A percentile compares a stretch with the other conserved stretches of the same genome.
These are phyloP conservation scores for Ascochyta fabae DNA, from an alignment of 2,329 filamentous ascomycete species.

Conservation along the genomic window DNA sequence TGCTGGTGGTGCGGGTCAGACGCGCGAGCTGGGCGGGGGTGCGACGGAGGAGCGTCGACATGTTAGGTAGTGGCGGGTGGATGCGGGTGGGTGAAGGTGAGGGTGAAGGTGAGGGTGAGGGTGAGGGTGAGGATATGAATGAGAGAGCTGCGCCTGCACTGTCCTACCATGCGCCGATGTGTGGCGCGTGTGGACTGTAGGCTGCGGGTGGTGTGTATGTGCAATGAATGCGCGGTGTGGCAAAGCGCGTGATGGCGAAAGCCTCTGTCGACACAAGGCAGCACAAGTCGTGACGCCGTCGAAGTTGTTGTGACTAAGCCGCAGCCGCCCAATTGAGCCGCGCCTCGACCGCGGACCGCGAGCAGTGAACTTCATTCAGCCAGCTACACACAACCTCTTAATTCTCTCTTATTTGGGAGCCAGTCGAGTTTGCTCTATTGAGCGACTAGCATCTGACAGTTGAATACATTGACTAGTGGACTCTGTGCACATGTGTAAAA, in stretches of 20 bases:
- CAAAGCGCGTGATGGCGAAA: constrained; percentile 17
- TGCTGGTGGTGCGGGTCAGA: constrained; percentile 64
- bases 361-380: not conserved
- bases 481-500: no score
- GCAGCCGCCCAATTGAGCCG: not conserved
- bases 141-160: not conserved
- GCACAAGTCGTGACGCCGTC: constrained; percentile 14
- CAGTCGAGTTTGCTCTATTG: no score
- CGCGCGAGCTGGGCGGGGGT: constrained; percentile 68
- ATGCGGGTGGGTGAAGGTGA: constrained; percentile 16
- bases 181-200: not conserved
- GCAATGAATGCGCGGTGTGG: constrained; percentile 10
- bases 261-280: constrained; percentile 10
- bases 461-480: no score
- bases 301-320: constrained; percentile 10
- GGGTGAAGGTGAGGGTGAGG: constrained; percentile 8
- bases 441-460: no score
- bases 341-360: constrained; percentile 2
- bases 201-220: not conserved
- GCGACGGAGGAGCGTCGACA: constrained; percentile 71
- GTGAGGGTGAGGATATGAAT: not conserved
- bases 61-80: constrained; percentile 50
- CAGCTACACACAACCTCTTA: no score
- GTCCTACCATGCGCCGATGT: constrained; percentile 3
- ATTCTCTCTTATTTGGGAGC: no score